Evolutionary conservation across 129 eudicot genomes (phyloP), one percentile per base, ranked within the genome.

Genomic region (Oenanthe sinensis): DNA sequence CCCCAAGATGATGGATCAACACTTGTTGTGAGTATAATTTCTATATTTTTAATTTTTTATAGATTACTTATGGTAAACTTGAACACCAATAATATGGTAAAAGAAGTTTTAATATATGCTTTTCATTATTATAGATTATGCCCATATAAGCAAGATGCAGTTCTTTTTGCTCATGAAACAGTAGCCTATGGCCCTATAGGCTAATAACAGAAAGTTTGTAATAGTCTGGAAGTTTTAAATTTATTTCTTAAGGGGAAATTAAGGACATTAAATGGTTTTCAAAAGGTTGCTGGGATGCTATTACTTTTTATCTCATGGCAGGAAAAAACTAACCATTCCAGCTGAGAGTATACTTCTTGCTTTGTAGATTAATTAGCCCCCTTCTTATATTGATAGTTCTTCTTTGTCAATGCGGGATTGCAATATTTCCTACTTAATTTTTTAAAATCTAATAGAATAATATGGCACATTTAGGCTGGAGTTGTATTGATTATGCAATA

Each of bases 1-100:
- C 39, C n/a, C 14, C 71, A 76, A 48, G 84, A 81, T 69, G 77
- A 76, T 75, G 84, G 68, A 24, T 68, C 84, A 49, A n/a, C 77
- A 3, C 14, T 76, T 19, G 48, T 60, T 68, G 84, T 81, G 71
- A 81, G 84, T 81, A 12, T 44, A 52, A 7, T 28, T 24, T 42
- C 20, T 73, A 44, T 13, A 43, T 74, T 42, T 11, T n/a, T n/a
- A n/a, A n/a, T n/a, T n/a, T n/a, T n/a, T 71, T 9, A 22, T 1
- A 39, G 45, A 6, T 9, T 10, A 19, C 60, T 5, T 1, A 19
- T 2, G 3, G 28, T 10, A 42, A 39, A 43, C 28, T 20, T 19
- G 6, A 42, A 42, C 39, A 42, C 28, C 8, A 13, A 10, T 71
- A 43, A 72, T 22, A 24, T 30, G 33, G 45, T 19, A 17, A 22